A percentile compares a stretch with the other conserved stretches of the same genome.
Conservation (phyloP, 768 basidiomycete species). For the Fomitopsis serialis region DNA sequence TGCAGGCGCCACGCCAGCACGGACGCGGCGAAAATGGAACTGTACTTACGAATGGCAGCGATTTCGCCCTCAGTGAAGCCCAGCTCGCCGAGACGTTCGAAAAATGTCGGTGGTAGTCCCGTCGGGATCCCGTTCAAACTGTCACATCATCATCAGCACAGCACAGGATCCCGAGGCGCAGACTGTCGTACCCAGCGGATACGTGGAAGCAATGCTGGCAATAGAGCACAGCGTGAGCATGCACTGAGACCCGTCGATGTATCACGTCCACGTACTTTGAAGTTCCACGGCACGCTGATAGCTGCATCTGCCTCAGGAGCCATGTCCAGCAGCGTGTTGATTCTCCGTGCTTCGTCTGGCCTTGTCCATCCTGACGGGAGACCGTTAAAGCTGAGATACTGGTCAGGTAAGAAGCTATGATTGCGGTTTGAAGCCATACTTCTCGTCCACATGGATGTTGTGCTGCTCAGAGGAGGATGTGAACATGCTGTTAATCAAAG, state of each 20-base stretch:
- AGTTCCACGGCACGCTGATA: background rate
- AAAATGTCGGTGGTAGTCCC: background rate
- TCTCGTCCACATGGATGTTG: constrained; percentile 4
- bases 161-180: background rate
- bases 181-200: background rate
- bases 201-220: background rate
- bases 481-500: background rate
- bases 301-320: background rate
- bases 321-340: background rate
- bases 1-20: no score
- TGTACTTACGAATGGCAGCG: background rate
- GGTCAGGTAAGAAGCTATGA: background rate
- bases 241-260: no score
- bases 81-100: background rate
- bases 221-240: background rate
- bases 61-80: constrained; percentile 1
- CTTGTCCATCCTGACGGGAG: background rate
- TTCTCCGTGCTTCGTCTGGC: background rate
- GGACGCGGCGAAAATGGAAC: no score
- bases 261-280: background rate
- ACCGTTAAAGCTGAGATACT: background rate
- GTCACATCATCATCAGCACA: background rate
- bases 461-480: background rate
- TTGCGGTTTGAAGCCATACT: background rate
- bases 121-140: background rate